Conservation (phyloP, 106 monocot genomes). For the Narthecium ossifragum region DNA sequence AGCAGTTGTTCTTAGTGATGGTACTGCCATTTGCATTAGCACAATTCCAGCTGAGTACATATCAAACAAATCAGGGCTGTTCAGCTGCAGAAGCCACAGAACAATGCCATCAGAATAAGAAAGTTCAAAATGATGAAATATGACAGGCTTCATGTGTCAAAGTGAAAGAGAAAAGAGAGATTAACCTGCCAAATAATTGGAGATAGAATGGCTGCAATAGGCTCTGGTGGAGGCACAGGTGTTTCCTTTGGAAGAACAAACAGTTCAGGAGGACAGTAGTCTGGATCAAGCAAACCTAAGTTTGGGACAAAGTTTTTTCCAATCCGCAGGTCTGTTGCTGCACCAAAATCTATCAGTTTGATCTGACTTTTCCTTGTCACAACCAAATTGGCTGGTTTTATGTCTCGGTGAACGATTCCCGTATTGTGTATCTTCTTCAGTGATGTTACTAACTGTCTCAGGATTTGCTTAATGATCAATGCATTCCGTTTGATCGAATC, state of each 20-base stretch:
- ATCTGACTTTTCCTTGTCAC: conserved; percentile 80
- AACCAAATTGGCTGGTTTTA: conserved; percentile 85
- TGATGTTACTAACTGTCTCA: conserved; percentile 88
- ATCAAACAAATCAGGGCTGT: conserved; percentile 90
- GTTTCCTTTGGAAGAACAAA: conserved; percentile 93
- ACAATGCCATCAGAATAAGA: background rate
- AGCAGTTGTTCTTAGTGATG: conserved; percentile 47
- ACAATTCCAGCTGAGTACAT: conserved; percentile 91
- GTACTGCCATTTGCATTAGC: conserved; percentile 93
- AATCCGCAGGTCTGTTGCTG: conserved; percentile 89
- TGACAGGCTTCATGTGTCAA: background rate
- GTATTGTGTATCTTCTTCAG: conserved; percentile 74
- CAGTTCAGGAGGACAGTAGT: conserved; percentile 79
- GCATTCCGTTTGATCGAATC: conserved; percentile 63
- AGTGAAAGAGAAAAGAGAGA: background rate
- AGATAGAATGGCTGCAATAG: conserved; percentile 86
- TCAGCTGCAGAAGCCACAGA: conserved; percentile 48
- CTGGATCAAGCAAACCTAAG: conserved; percentile 72
- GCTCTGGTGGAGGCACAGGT: conserved; percentile 78
- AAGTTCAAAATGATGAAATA: background rate
- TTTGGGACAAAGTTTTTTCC: conserved; percentile 90
- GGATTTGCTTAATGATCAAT: conserved; percentile 81
- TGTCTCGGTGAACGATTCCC: conserved; percentile 93
- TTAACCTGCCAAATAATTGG: conserved; percentile 88
- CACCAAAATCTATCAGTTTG: conserved; percentile 95